Percentiles rank a stretch among this genome's conserved stretches.
Evolutionary conservation across 73 alveolate species (phyloP).

Genomic region (Paramecium pentaurelia): DNA sequence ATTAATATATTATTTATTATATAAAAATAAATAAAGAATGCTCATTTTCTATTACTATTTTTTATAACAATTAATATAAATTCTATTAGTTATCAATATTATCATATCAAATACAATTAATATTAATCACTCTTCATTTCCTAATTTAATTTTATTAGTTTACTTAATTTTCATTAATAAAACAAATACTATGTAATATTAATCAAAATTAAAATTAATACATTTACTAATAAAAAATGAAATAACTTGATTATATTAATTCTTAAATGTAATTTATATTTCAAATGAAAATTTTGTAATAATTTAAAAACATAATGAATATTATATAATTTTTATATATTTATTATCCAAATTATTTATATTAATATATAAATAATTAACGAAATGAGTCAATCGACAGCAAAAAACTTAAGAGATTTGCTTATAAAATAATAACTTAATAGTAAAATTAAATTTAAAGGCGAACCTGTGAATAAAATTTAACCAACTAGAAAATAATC

Average conservation of each 20-base stretch:
- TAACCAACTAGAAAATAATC: slow-evolving; percentile 4
- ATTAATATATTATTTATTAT: neutral
- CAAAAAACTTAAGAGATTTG: slow-evolving; percentile 39
- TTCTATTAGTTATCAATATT: neutral
- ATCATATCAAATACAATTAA: too few species aligned
- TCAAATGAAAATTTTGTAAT: too few species aligned
- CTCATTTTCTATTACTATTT: neutral
- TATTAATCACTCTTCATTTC: neutral
- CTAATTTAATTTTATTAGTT: neutral
- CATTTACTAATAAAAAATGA: too few species aligned
- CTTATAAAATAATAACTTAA: slow-evolving; percentile 32
- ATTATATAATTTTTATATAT: neutral
- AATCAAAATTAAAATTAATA: too few species aligned
- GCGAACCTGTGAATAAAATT: neutral
- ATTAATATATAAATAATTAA: neutral
- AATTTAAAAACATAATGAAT: neutral
- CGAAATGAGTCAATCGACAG: slow-evolving; percentile 35
- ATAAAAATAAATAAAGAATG: too few species aligned
- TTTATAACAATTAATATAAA: neutral
- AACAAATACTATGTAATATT: too few species aligned
- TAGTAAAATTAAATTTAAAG: slow-evolving; percentile 4
- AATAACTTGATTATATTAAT: neutral
- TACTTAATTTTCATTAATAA: too few species aligned
- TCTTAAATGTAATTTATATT: too few species aligned
- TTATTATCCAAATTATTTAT: neutral